Percentiles rank a stretch among this genome's conserved stretches.
Evolutionary conservation across 2,329 filamentous ascomycete species (phyloP).

Genomic region (Tolypocladium cylindrosporum): DNA sequence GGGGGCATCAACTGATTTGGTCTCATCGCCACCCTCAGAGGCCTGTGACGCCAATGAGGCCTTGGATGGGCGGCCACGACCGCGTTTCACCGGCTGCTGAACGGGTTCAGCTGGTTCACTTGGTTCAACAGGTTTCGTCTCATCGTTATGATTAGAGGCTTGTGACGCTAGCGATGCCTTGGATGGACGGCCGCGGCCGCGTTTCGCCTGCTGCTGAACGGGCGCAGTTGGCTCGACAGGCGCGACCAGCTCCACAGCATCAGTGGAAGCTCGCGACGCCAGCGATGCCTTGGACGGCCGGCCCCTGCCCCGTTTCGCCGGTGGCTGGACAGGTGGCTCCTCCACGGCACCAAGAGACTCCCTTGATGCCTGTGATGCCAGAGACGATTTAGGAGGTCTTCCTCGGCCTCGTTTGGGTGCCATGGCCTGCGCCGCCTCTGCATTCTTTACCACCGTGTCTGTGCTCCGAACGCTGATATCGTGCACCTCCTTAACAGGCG

Average conservation of each 20-base stretch:
- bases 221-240: neutral
- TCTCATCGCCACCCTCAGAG: slow-evolving; percentile 11
- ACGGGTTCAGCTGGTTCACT: neutral
- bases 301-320: slow-evolving; percentile 15
- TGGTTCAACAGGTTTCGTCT: slow-evolving; percentile 9
- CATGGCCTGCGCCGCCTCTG: slow-evolving; percentile 9
- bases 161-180: slow-evolving; percentile 18
- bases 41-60: slow-evolving; percentile 15
- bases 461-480: slow-evolving; percentile 31
- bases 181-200: slow-evolving; percentile 19
- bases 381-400: slow-evolving; percentile 2
- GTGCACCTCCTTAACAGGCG: slow-evolving; percentile 9
- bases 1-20: slow-evolving; percentile 11
- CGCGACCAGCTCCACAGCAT: slow-evolving; percentile 13
- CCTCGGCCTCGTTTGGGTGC: slow-evolving; percentile 16
- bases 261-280: slow-evolving; percentile 12
- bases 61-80: slow-evolving; percentile 21
- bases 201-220: slow-evolving; percentile 13
- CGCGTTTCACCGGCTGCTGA: slow-evolving; percentile 14
- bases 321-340: neutral
- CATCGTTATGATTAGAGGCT: slow-evolving; percentile 10
- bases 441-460: slow-evolving; percentile 30
- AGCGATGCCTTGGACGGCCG: slow-evolving; percentile 12
- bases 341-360: neutral
- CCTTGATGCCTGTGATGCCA: slow-evolving; percentile 1